Evolutionary conservation across 176 grass and related monocot genomes (phyloP).

Genomic region (Aegilops longissima): DNA sequence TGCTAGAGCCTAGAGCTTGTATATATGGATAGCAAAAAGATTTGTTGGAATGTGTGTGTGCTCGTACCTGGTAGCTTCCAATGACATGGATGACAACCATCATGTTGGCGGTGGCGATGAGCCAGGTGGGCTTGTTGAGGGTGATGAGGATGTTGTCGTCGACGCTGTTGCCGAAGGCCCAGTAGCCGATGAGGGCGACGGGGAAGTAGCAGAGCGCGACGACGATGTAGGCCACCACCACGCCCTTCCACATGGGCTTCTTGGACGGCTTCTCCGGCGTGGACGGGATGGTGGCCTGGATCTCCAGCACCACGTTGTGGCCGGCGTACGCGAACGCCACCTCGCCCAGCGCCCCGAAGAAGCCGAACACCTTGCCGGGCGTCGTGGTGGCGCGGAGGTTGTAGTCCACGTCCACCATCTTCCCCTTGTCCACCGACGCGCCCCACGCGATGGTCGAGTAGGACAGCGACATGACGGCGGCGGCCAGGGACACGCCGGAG

Average conservation of each 20-base stretch:
- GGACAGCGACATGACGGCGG: conserved; percentile 90
- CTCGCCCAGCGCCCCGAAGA: conserved; percentile 67
- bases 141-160: conserved; percentile 69
- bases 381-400: conserved; percentile 29
- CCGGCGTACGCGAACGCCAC: conserved; percentile 83
- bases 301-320: conserved; percentile 93
- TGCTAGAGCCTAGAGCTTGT: not conserved
- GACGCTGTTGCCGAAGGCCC: conserved; percentile 55
- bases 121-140: conserved; percentile 63
- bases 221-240: conserved; percentile 79
- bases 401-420: conserved; percentile 52
- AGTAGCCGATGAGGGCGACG: conserved; percentile 76
- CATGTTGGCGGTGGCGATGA: conserved; percentile 86
- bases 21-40: too few species aligned
- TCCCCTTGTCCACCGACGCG: conserved; percentile 72
- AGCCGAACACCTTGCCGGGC: conserved; percentile 64
- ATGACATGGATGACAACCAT: conserved; percentile 95
- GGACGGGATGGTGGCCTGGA: conserved; percentile 89
- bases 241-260: conserved; percentile 97
- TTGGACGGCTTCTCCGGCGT: conserved; percentile 80
- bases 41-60: not conserved
- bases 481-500: conserved; percentile 81
- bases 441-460: conserved; percentile 96
- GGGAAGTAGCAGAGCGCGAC: conserved; percentile 96
- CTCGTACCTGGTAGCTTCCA: conserved; percentile 69